Evolutionary conservation across 1,284 basidiomycete genomes (phyloP).

Genomic region (Pterulicium gracile): DNA sequence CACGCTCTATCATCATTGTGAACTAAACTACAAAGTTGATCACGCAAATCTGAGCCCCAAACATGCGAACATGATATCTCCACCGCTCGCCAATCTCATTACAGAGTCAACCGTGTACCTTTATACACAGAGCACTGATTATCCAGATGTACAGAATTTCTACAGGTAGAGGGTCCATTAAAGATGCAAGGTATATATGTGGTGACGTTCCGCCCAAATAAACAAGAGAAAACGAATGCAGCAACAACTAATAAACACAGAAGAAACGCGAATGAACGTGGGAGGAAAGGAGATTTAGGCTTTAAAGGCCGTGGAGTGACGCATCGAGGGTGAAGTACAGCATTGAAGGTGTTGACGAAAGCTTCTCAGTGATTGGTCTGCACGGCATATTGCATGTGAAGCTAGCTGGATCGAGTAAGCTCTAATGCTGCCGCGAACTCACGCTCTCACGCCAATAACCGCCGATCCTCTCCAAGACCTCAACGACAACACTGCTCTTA

Average conservation of each 20-base stretch:
- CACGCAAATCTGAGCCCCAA: not conserved
- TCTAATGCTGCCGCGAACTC: too few relatives aligned
- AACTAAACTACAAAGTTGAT: not conserved
- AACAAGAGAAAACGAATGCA: conserved; percentile 8
- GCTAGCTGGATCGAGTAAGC: too few relatives aligned
- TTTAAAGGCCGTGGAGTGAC: too few relatives aligned
- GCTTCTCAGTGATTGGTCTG: too few relatives aligned
- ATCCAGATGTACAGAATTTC: not conserved
- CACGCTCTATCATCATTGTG: conserved; percentile 2
- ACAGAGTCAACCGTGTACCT: not conserved
- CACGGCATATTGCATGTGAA: too few relatives aligned
- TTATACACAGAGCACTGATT: not conserved
- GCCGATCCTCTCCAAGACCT: conserved; percentile 68
- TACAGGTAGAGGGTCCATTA: not conserved
- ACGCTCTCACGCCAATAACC: conserved; percentile 42
- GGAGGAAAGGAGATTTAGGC: too few relatives aligned
- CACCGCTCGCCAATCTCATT: not conserved
- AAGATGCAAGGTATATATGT: conserved; percentile 16
- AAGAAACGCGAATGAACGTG: too few relatives aligned
- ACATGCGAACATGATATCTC: not conserved
- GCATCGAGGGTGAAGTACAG: too few relatives aligned
- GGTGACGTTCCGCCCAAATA: conserved; percentile 8
- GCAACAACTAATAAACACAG: conserved; percentile 3
- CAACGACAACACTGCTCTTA: conserved; percentile 76
- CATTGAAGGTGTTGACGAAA: too few relatives aligned